These are phyloP conservation scores for Pythium chondricola DNA, from an alignment of 352 stramenopile genomes.

Conservation along the genomic window DNA sequence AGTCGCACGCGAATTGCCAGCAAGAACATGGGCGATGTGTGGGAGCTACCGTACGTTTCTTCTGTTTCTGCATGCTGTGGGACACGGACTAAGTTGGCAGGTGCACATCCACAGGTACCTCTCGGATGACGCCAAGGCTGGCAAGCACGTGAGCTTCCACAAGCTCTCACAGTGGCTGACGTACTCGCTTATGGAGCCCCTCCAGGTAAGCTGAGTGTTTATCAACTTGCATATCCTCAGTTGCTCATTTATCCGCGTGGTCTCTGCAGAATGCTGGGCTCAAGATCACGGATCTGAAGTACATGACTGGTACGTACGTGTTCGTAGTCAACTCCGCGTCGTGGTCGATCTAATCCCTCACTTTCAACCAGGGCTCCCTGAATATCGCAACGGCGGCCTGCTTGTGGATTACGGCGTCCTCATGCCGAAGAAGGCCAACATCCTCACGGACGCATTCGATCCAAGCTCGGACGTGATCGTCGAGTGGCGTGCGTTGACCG, in stretches of 20 bases:
- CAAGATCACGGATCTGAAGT: slow-evolving; percentile 66
- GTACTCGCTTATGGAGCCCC: slow-evolving; percentile 84
- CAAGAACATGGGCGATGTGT: slow-evolving; percentile 84
- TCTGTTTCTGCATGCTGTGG: not conserved
- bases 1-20: slow-evolving; percentile 63
- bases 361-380: slow-evolving; percentile 40
- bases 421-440: slow-evolving; percentile 49
- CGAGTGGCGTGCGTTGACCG: slow-evolving; percentile 80
- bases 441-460: slow-evolving; percentile 51
- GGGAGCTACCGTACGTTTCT: slow-evolving; percentile 52
- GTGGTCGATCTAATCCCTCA: not conserved
- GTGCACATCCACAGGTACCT: slow-evolving; percentile 32
- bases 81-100: not conserved
- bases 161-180: slow-evolving; percentile 88
- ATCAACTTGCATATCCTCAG: not conserved
- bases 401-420: slow-evolving; percentile 79
- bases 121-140: slow-evolving; percentile 32
- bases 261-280: slow-evolving; percentile 49
- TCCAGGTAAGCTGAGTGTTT: slow-evolving; percentile 26
- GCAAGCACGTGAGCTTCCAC: slow-evolving; percentile 81
- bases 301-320: slow-evolving; percentile 36
- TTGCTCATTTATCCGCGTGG: not conserved
- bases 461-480: slow-evolving; percentile 74
- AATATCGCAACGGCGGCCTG: slow-evolving; percentile 82
- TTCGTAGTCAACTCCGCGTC: not conserved